phyloP scores from a whole-genome alignment of 2,329 filamentous ascomycete genomes.

The Apiospora koreana region DNA sequence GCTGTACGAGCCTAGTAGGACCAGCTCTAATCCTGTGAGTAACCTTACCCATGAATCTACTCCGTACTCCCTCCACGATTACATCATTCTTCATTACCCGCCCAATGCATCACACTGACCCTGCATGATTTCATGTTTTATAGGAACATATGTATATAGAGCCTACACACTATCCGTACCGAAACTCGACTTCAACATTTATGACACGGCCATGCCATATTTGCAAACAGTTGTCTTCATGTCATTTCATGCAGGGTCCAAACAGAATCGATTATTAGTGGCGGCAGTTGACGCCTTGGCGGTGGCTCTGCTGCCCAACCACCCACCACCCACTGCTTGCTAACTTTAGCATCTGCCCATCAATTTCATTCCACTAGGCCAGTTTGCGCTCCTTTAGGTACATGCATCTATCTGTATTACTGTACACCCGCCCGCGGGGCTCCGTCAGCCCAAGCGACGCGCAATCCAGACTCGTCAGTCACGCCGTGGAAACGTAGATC shows the following conservation, averaged over 20 bases:
- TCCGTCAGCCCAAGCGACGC: not conserved
- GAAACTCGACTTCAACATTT: not conserved
- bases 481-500: not conserved
- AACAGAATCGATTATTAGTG: not conserved
- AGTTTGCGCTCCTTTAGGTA: too few relatives aligned
- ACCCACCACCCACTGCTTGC: not conserved
- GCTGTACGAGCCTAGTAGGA: not conserved
- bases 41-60: conserved; percentile 4
- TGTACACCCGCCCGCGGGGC: not conserved
- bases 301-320: not conserved
- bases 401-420: not conserved
- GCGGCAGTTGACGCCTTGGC: not conserved
- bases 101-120: not conserved
- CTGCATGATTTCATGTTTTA: not conserved
- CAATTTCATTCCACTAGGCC: not conserved
- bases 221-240: not conserved
- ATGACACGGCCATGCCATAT: not conserved
- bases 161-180: not conserved
- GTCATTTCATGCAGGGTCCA: not conserved
- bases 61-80: not conserved
- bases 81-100: not conserved
- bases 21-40: not conserved
- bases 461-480: not conserved
- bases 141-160: not conserved
- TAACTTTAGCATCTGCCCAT: not conserved